phyloP scores from a whole-genome alignment of 768 basidiomycete species.

The Auriscalpium vulgare region DNA sequence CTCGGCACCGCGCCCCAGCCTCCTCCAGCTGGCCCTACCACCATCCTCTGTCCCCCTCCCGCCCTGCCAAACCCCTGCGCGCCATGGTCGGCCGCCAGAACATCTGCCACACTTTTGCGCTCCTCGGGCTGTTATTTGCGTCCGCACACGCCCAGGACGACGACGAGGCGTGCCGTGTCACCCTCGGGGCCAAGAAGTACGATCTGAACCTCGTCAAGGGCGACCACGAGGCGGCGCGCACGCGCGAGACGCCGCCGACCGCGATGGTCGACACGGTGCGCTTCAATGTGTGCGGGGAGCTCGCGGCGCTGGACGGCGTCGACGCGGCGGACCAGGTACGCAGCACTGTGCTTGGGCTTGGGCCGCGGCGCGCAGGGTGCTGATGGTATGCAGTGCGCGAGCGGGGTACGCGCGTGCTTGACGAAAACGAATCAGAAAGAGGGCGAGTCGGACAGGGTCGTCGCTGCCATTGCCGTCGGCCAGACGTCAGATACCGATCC shows the following conservation, averaged over 20 bases:
- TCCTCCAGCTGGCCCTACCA: not conserved
- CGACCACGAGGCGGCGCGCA: conserved; percentile 41
- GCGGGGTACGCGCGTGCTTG: conserved; percentile 67
- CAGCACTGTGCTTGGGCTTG: conserved; percentile 1
- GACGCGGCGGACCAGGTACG: conserved; percentile 62
- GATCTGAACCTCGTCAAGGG: conserved; percentile 53
- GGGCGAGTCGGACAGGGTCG: conserved; percentile 48
- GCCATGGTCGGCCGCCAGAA: not conserved
- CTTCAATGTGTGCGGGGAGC: conserved; percentile 62
- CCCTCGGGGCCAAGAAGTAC: conserved; percentile 37
- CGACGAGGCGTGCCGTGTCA: conserved; percentile 38
- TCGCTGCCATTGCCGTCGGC: conserved; percentile 72
- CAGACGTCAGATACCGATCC: conserved; percentile 25
- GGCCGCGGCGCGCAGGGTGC: not conserved
- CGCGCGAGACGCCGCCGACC: conserved; percentile 57
- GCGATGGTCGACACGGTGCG: conserved; percentile 47
- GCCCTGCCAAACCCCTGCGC: not conserved
- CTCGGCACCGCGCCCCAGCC: not conserved
- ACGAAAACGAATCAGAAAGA: conserved; percentile 57
- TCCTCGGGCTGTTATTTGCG: conserved; percentile 11
- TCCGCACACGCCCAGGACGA: conserved; percentile 7
- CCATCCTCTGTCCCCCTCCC: not conserved
- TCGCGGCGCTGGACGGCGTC: conserved; percentile 38
- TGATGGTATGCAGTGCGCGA: conserved; percentile 43
- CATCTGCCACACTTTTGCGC: not conserved